A percentile compares a stretch with the other conserved stretches of the same genome.
These are phyloP conservation scores for Kwoniella sp. DNA, from an alignment of 768 basidiomycete species.

Conservation along the genomic window DNA sequence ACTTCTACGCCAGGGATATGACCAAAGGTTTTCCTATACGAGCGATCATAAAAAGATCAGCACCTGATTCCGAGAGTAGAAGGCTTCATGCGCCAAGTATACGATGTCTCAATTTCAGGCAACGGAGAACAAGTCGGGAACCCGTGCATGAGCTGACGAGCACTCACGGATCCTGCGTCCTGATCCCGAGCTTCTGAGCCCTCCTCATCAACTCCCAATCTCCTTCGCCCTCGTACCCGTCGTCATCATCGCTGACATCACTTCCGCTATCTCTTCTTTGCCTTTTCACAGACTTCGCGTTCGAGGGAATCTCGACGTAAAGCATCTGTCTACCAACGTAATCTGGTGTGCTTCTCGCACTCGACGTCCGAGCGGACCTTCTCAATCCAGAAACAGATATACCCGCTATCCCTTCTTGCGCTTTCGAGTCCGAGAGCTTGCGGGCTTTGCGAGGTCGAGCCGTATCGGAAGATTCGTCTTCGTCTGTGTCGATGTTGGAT, in stretches of 20 bases:
- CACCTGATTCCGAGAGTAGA: background rate
- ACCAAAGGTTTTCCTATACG: constrained; percentile 67
- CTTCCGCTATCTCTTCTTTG: background rate
- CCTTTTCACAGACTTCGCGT: background rate
- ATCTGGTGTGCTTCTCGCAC: constrained; percentile 4
- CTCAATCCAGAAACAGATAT: constrained; percentile 17
- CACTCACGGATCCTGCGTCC: constrained; percentile 53
- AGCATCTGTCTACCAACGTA: constrained; percentile 4
- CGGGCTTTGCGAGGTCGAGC: background rate
- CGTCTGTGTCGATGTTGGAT: background rate
- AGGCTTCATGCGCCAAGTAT: too few relatives aligned
- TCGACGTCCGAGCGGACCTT: constrained; percentile 21
- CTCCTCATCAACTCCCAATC: constrained; percentile 46
- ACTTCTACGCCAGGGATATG: constrained; percentile 75
- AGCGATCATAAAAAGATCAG: constrained; percentile 18
- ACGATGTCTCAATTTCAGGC: too few relatives aligned
- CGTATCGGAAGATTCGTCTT: background rate
- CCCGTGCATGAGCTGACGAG: too few relatives aligned
- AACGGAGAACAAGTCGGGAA: too few relatives aligned
- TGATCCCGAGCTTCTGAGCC: constrained; percentile 41
- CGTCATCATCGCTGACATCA: constrained; percentile 9
- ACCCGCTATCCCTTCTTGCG: background rate
- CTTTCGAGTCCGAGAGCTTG: background rate
- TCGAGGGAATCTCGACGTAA: background rate
- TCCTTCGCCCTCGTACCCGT: constrained; percentile 37